Evolutionary conservation across 139 green algal species (phyloP).

Genomic region (Picochlorum sp.): DNA sequence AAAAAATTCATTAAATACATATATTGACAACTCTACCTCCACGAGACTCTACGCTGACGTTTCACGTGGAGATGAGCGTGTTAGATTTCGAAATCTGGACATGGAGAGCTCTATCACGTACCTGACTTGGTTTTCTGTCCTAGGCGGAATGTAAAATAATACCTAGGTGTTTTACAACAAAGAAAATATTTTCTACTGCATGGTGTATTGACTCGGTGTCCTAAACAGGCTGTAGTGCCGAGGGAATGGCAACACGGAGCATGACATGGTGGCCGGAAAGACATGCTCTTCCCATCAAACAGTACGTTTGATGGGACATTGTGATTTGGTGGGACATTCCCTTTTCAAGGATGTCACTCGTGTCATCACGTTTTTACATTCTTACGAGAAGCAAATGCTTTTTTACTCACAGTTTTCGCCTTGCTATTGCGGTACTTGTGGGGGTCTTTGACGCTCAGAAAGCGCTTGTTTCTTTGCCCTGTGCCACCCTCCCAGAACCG

Average conservation of each 20-base stretch:
- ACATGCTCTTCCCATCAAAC: not conserved
- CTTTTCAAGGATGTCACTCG: not conserved
- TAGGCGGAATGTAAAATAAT: too few relatives aligned
- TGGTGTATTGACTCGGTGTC: too few relatives aligned
- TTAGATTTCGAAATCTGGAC: not conserved
- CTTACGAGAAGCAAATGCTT: conserved; percentile 12
- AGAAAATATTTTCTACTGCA: too few relatives aligned
- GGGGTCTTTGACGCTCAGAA: not conserved
- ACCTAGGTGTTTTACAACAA: too few relatives aligned
- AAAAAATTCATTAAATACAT: not conserved
- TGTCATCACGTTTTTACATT: conserved; percentile 6
- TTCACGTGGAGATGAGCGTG: not conserved
- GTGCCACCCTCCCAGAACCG: conserved; percentile 41
- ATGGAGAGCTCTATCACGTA: too few relatives aligned
- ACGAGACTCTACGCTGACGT: not conserved
- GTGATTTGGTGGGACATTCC: too few relatives aligned
- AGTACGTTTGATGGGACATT: not conserved
- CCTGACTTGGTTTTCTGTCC: too few relatives aligned
- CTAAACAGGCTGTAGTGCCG: too few relatives aligned
- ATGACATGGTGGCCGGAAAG: too few relatives aligned
- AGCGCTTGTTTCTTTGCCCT: conserved; percentile 8
- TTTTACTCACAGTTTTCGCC: conserved; percentile 14
- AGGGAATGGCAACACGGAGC: too few relatives aligned
- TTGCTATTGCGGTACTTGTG: conserved; percentile 11
- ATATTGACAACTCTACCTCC: not conserved